phyloP scores from a whole-genome alignment of 2,329 filamentous ascomycete species.

The Niveomyces coronatus region DNA sequence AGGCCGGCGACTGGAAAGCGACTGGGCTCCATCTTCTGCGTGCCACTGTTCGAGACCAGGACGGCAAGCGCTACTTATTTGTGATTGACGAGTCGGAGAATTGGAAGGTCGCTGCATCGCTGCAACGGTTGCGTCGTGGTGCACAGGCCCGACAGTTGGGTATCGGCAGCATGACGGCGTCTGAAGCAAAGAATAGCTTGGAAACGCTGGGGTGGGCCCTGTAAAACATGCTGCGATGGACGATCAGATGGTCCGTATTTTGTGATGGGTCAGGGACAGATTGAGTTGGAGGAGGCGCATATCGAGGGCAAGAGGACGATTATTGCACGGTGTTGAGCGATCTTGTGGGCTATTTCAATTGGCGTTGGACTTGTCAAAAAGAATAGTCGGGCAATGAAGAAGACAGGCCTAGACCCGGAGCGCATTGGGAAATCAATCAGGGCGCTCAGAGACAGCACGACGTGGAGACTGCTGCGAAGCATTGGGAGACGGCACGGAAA shows the following conservation, averaged over 20 bases:
- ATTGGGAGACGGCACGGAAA: too few relatives aligned
- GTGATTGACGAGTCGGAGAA: constrained; percentile 53
- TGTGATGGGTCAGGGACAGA: neutral
- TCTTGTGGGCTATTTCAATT: constrained; percentile 6
- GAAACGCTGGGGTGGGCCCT: constrained; percentile 47
- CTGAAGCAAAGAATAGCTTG: constrained; percentile 44
- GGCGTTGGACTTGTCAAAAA: constrained; percentile 3
- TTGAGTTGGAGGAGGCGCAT: neutral
- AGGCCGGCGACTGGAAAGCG: constrained; percentile 44
- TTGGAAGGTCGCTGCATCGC: constrained; percentile 55
- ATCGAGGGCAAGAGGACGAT: neutral
- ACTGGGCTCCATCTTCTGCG: constrained; percentile 52
- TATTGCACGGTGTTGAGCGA: constrained; percentile 2
- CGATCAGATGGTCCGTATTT: neutral
- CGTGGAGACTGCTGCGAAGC: too few relatives aligned
- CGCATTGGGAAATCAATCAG: too few relatives aligned
- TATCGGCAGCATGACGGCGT: constrained; percentile 43
- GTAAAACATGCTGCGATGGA: neutral
- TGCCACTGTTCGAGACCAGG: constrained; percentile 54
- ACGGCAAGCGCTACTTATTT: constrained; percentile 56
- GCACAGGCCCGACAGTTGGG: constrained; percentile 50
- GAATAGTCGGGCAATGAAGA: too few relatives aligned
- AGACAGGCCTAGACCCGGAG: too few relatives aligned
- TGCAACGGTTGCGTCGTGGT: constrained; percentile 50
- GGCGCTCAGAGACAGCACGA: too few relatives aligned